Evolutionary conservation across 306 rosid species (phyloP).

Genomic region (Quercus mongolica): DNA sequence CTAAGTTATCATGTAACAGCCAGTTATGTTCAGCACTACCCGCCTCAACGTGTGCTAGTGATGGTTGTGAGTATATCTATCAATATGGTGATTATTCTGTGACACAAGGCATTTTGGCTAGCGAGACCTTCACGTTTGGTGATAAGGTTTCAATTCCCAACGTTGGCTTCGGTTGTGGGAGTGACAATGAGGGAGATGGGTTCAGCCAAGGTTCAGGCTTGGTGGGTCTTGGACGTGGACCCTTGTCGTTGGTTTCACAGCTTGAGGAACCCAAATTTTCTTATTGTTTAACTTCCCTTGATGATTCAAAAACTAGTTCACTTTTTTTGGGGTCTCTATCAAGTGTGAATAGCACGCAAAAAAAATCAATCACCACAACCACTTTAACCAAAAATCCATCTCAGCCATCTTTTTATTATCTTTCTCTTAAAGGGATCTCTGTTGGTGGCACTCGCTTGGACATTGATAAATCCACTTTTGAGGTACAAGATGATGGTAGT

Average conservation of each 20-base stretch:
- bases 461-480: constrained; percentile 44
- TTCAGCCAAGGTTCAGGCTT: constrained; percentile 73
- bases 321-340: constrained; percentile 64
- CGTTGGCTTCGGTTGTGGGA: constrained; percentile 86
- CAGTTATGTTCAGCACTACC: constrained; percentile 55
- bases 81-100: constrained; percentile 73
- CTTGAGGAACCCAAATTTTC: constrained; percentile 66
- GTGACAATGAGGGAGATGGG: constrained; percentile 75
- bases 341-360: constrained; percentile 20
- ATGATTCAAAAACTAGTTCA: constrained; percentile 48
- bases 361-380: constrained; percentile 26
- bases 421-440: constrained; percentile 70
- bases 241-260: constrained; percentile 78
- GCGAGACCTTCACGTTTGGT: constrained; percentile 75
- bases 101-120: constrained; percentile 62
- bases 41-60: constrained; percentile 40
- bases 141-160: constrained; percentile 20
- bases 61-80: constrained; percentile 60
- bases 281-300: constrained; percentile 66
- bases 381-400: constrained; percentile 61
- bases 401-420: constrained; percentile 74
- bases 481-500: constrained; percentile 51
- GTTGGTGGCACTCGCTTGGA: constrained; percentile 54
- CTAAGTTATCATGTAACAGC: constrained; percentile 44
- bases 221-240: constrained; percentile 84